A percentile compares a stretch with the other conserved stretches of the same genome.
These are phyloP conservation scores for Gynostemma pentaphyllum DNA, from an alignment of 306 rosid genomes.

Conservation along the genomic window DNA sequence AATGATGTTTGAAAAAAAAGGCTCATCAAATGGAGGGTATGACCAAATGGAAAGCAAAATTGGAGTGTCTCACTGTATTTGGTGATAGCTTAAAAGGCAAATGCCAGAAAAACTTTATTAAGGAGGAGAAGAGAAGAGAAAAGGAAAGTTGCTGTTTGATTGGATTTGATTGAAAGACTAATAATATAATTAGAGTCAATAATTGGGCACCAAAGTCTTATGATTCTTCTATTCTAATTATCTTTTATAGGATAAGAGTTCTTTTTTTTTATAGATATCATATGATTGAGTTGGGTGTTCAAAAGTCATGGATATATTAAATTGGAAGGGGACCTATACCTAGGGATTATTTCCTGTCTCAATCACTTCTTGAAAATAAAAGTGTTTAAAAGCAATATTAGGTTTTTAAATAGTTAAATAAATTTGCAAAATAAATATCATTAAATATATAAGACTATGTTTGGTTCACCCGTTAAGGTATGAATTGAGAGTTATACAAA, in stretches of 20 bases:
- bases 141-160: no score
- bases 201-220: background rate
- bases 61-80: background rate
- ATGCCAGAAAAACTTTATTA: background rate
- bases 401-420: no score
- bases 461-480: no score
- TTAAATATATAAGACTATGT: no score
- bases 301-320: background rate
- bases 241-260: no score
- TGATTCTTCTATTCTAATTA: background rate
- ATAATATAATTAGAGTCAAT: background rate
- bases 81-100: conserved; percentile 1
- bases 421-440: no score
- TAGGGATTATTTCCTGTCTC: no score
- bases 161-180: background rate
- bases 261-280: no score
- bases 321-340: background rate
- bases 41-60: background rate
- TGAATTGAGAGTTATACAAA: no score
- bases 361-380: no score
- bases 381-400: no score
- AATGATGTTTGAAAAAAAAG: background rate
- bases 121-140: background rate
- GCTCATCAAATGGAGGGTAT: background rate
- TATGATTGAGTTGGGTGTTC: background rate